Conservation (phyloP, 73 alveolate species). For the Stentor coeruleus region DNA sequence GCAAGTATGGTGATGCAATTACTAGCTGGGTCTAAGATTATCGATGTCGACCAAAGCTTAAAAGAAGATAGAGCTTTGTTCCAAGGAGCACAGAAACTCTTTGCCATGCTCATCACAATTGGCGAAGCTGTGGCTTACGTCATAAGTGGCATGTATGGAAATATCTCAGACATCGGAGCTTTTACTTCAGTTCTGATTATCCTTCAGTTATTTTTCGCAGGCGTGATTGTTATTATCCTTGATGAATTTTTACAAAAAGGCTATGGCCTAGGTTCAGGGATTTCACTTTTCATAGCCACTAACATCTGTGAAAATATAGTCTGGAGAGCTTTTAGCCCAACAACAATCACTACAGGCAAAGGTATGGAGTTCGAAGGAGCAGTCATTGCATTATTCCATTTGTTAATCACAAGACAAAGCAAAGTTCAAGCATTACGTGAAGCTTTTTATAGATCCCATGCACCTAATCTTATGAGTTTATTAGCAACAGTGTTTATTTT, state of each 20-base stretch:
- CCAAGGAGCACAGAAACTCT: slow-evolving; percentile 95
- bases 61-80: slow-evolving; percentile 83
- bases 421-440: slow-evolving; percentile 84
- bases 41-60: slow-evolving; percentile 94
- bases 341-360: slow-evolving; percentile 92
- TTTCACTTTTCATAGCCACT: slow-evolving; percentile 98
- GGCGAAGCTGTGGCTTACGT: slow-evolving; percentile 99
- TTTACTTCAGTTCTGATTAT: slow-evolving; percentile 86
- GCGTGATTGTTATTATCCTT: slow-evolving; percentile 92
- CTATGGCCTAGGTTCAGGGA: slow-evolving; percentile 99
- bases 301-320: slow-evolving; percentile 98
- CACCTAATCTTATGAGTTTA: slow-evolving; percentile 95
- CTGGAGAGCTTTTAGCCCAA: slow-evolving; percentile 99
- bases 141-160: slow-evolving; percentile 99
- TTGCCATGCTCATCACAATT: slow-evolving; percentile 85
- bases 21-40: slow-evolving; percentile 97
- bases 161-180: slow-evolving; percentile 83
- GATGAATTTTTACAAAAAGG: slow-evolving; percentile 93
- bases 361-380: slow-evolving; percentile 99
- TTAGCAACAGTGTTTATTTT: slow-evolving; percentile 96
- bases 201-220: slow-evolving; percentile 95
- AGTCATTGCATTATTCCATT: slow-evolving; percentile 96
- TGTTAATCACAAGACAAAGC: slow-evolving; percentile 90
- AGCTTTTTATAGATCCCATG: slow-evolving; percentile 92
- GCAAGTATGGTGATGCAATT: slow-evolving; percentile 99